Base-by-base conservation (phyloP, 2,329 filamentous ascomycete genomes). In the Pseudogymnoascus sp. region DNA sequence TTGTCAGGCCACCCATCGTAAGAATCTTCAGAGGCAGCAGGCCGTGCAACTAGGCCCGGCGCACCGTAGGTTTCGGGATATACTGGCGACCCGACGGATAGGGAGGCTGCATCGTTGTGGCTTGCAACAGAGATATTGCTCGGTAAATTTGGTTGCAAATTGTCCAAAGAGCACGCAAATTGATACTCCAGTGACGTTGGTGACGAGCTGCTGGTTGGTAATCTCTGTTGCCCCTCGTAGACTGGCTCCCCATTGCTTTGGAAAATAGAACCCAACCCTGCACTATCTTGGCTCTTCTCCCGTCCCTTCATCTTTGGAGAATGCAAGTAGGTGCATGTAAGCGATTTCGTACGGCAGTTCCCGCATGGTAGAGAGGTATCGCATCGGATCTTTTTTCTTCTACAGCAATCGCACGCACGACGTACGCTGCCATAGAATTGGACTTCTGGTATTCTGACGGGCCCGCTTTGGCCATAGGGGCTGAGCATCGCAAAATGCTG, bases 301-400 rank as follows among this genome's bases (percentile, higher is more conserved):
- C 69, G 71, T 0, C 72, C 72, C 1, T 71, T 74, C 68, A 73
- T 74, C 40, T 71, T 73, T 2, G 68, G 72, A 2, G 73, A 68
- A 0, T 71, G 71, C 8, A 71, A 9, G 61, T 74, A 74, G 0
- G 70, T 72, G 61, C 72, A 74, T 1, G 55, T 58, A 18, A 64
- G 16, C 3, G 55, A 62, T 0, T 65, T 63, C 0, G 52, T 45
- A n/a, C 21, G 52, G 31, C 72, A 74, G 63, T 71, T 73, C 4
- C 58, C 28, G 41, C 72, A 74, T 0, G 72, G 72, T 1, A 52
- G 61, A 1, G 45, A 40, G 3, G 72, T 70, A 52, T 74, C 66
- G 16, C 72, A 74, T 23, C 72, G 71, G 0, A 71, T 66, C 55
- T 74, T 74, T 2, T 70, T 63, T 4, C 49, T 55, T 31, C 71